Evolutionary conservation across 2,329 filamentous ascomycete genomes (phyloP).

Genomic region (Trichoderma sp.): DNA sequence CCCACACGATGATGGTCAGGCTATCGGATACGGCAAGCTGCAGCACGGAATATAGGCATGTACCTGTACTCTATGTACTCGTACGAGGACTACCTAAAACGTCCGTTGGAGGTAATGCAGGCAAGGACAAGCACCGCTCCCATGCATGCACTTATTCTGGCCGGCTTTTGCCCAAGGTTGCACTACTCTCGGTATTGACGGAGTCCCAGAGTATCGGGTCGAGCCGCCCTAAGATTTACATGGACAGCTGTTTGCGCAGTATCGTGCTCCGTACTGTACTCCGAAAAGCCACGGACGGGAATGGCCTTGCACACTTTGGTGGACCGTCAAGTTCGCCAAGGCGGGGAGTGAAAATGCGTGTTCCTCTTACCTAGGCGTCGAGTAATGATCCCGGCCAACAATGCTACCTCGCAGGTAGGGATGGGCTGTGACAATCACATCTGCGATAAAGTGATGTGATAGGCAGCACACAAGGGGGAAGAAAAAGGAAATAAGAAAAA

Average conservation of each 20-base stretch:
- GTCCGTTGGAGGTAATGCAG: background rate
- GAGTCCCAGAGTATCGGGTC: slow-evolving; percentile 11
- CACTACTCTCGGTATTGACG: slow-evolving; percentile 1
- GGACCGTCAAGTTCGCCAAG: background rate
- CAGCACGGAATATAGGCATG: background rate
- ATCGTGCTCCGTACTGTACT: background rate
- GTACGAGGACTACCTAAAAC: background rate
- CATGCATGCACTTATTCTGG: background rate
- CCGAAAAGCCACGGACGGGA: background rate
- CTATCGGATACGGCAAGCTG: background rate
- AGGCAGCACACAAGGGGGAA: background rate
- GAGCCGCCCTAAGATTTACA: background rate
- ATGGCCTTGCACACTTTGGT: background rate
- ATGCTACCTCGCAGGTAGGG: background rate
- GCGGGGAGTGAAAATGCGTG: background rate
- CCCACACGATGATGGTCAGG: background rate
- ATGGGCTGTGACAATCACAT: slow-evolving; percentile 4
- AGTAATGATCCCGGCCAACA: background rate
- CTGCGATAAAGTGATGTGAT: background rate
- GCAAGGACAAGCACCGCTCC: background rate
- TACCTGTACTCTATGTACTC: background rate
- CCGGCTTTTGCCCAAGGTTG: background rate
- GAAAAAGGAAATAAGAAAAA: background rate
- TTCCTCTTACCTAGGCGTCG: background rate
- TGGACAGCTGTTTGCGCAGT: background rate